These are phyloP conservation scores for Onygenales sp. DNA, from an alignment of 2,329 filamentous ascomycete genomes.

Conservation along the genomic window DNA sequence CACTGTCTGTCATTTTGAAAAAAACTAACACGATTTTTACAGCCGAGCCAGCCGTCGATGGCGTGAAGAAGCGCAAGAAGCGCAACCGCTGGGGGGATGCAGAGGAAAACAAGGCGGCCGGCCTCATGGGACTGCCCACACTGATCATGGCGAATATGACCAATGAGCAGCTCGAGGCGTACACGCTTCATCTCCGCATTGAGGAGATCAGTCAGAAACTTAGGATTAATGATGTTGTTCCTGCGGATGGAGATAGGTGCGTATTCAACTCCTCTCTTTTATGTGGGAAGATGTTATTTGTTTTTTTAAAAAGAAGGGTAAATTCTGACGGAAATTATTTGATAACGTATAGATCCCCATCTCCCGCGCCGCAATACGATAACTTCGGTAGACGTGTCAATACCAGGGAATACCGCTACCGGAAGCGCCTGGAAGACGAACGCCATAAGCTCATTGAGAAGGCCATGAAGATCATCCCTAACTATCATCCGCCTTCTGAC, in stretches of 20 bases:
- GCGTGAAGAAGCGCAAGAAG: conserved; percentile 87
- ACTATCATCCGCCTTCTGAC: conserved; percentile 97
- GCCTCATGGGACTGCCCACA: conserved; percentile 92
- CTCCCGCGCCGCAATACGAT: conserved; percentile 93
- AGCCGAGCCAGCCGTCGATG: conserved; percentile 54
- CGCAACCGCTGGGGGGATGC: conserved; percentile 97
- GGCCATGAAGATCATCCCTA: conserved; percentile 98
- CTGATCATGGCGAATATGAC: conserved; percentile 98
- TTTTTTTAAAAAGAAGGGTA: conserved; percentile 5
- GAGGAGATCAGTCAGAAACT: conserved; percentile 99
- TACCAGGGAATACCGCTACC: conserved; percentile 95
- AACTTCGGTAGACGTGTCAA: conserved; percentile 99
- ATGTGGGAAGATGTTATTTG: conserved; percentile 5
- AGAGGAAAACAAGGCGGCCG: conserved; percentile 95
- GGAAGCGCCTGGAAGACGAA: conserved; percentile 96
- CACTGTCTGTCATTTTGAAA: background rate
- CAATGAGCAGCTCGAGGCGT: conserved; percentile 93
- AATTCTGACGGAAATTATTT: conserved; percentile 11
- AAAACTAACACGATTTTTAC: background rate
- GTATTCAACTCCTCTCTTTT: conserved; percentile 22
- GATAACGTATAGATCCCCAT: conserved; percentile 63
- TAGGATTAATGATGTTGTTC: conserved; percentile 97
- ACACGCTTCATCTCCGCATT: conserved; percentile 90
- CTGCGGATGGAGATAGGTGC: conserved; percentile 89
- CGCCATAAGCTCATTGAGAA: conserved; percentile 98